A percentile compares a stretch with the other conserved stretches of the same genome.
These are phyloP conservation scores for Epichloe glyceriae DNA, from an alignment of 2,329 filamentous ascomycete species.

Conservation along the genomic window DNA sequence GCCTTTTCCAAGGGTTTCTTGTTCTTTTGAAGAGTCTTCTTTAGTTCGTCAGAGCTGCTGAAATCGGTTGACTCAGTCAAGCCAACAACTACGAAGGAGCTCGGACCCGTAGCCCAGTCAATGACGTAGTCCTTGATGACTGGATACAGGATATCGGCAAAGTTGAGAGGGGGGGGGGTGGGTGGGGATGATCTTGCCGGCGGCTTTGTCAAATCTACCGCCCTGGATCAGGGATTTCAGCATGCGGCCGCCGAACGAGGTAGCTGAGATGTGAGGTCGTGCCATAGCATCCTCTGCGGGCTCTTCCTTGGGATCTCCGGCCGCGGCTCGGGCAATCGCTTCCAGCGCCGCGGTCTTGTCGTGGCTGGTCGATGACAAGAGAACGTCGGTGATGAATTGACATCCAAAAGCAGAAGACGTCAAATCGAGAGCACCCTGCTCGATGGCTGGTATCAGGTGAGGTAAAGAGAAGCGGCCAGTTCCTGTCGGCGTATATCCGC, in stretches of 20 bases:
- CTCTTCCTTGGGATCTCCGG: slow-evolving; percentile 36
- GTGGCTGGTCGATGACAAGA: slow-evolving; percentile 56
- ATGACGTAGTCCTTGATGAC: slow-evolving; percentile 63
- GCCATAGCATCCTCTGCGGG: slow-evolving; percentile 28
- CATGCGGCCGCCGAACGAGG: slow-evolving; percentile 61
- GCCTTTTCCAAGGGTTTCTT: slow-evolving; percentile 59
- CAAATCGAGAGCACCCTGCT: slow-evolving; percentile 53
- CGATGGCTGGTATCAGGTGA: slow-evolving; percentile 61
- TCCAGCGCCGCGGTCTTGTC: slow-evolving; percentile 64
- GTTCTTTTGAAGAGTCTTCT: slow-evolving; percentile 58
- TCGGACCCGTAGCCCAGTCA: slow-evolving; percentile 74
- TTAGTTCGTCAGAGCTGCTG: slow-evolving; percentile 49
- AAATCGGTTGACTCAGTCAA: slow-evolving; percentile 67
- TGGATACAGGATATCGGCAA: slow-evolving; percentile 70
- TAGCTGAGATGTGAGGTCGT: slow-evolving; percentile 44
- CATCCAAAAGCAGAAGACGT: slow-evolving; percentile 69
- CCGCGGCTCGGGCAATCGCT: slow-evolving; percentile 53
- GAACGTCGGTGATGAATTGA: slow-evolving; percentile 71
- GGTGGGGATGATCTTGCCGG: slow-evolving; percentile 56
- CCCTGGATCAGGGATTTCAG: slow-evolving; percentile 85
- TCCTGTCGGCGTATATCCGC: slow-evolving; percentile 62
- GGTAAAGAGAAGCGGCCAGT: slow-evolving; percentile 59
- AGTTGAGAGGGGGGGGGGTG: slow-evolving; percentile 69
- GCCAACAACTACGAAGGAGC: slow-evolving; percentile 75
- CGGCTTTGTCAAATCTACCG: slow-evolving; percentile 66